phyloP scores from a whole-genome alignment of 208 protist species.

The Endotrypanum monterogeii region DNA sequence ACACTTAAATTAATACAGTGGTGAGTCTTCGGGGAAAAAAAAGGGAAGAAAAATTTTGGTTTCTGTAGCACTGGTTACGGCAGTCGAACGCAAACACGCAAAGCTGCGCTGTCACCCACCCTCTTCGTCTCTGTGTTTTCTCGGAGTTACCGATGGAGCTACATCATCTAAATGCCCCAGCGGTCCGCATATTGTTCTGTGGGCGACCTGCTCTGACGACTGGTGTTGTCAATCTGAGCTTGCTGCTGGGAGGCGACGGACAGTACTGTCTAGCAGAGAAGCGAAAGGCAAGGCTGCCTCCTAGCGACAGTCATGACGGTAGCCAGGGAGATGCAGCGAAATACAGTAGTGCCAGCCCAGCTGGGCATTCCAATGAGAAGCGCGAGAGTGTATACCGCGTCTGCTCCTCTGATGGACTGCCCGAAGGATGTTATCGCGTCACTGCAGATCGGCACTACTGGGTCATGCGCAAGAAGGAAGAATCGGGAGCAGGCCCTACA shows the following conservation, averaged over 20 bases:
- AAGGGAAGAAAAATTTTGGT: too few relatives aligned
- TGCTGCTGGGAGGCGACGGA: constrained; percentile 46
- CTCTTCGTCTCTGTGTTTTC: too few relatives aligned
- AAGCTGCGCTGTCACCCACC: too few relatives aligned
- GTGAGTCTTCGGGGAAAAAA: too few relatives aligned
- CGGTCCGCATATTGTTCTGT: constrained; percentile 47
- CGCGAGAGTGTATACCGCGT: constrained; percentile 27
- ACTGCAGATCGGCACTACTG: constrained; percentile 44
- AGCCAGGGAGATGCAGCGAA: neutral
- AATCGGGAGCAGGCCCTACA: neutral
- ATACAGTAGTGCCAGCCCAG: neutral
- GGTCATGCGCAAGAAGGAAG: constrained; percentile 27
- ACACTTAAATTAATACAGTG: too few relatives aligned
- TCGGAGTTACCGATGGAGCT: too few relatives aligned
- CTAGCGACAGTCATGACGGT: neutral
- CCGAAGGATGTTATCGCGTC: constrained; percentile 39
- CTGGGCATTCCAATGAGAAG: neutral
- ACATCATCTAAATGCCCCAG: neutral
- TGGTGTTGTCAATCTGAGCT: constrained; percentile 62
- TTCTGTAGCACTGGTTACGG: too few relatives aligned
- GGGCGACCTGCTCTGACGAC: constrained; percentile 55
- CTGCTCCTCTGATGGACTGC: constrained; percentile 36
- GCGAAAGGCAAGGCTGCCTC: constrained; percentile 9
- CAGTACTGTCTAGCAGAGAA: constrained; percentile 50
- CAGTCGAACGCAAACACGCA: neutral